These are phyloP conservation scores for Monilinia laxa DNA, from an alignment of 2,329 filamentous ascomycete species.

Conservation along the genomic window DNA sequence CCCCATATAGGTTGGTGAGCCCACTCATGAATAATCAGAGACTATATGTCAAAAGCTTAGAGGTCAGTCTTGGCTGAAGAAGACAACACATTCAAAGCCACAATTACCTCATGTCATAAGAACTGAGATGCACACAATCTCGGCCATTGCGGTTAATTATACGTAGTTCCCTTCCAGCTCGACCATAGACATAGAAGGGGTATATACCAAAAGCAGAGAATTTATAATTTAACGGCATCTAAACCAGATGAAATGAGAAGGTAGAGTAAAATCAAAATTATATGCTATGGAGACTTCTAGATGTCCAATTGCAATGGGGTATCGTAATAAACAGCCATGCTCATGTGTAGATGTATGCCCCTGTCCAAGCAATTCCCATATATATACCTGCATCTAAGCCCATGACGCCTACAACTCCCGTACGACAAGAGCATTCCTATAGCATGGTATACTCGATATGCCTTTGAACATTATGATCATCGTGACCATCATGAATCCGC, in stretches of 20 bases:
- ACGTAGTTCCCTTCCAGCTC: neutral
- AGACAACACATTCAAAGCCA: conserved; percentile 11
- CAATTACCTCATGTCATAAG: neutral
- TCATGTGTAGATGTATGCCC: conserved; percentile 22
- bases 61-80: neutral
- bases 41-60: neutral
- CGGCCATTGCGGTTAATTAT: neutral
- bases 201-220: neutral
- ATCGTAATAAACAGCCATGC: conserved; percentile 22
- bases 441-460: conserved; percentile 4
- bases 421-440: neutral
- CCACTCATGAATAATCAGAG: neutral
- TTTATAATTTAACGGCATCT: neutral
- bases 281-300: conserved; percentile 20
- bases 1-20: too few species aligned
- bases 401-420: conserved; percentile 19
- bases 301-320: conserved; percentile 21
- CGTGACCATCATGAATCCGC: conserved; percentile 17
- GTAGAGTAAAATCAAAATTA: conserved; percentile 10
- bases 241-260: conserved; percentile 5
- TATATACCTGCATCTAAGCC: conserved; percentile 19
- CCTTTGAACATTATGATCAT: neutral
- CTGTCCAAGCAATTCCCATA: conserved; percentile 22
- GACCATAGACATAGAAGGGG: neutral
- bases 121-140: neutral